These are phyloP conservation scores for Limonium bicolor DNA, from an alignment of 148 eudicot genomes.

Conservation along the genomic window DNA sequence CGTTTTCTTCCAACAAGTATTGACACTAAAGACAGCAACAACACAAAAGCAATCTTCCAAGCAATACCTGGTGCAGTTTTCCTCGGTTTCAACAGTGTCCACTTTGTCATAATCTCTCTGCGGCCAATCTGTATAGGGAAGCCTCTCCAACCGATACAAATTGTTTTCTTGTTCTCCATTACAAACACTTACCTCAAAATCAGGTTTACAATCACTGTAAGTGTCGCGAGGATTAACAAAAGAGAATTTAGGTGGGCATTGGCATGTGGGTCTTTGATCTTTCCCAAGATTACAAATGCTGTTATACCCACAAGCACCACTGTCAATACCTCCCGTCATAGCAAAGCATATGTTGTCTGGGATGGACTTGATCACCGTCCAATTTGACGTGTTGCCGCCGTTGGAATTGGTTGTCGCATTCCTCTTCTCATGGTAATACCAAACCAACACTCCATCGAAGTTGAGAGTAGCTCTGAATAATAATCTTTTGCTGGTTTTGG, in stretches of 20 bases:
- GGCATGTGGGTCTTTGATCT: slow-evolving; percentile 1
- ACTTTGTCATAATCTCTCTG: slow-evolving; percentile 5
- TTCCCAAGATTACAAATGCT: slow-evolving; percentile 1
- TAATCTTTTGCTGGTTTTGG: not conserved
- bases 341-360: not conserved
- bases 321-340: not conserved
- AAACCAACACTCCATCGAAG: slow-evolving; percentile 2
- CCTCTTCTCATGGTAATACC: slow-evolving; percentile 2
- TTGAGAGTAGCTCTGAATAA: not conserved
- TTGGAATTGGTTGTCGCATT: no score
- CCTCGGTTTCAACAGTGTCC: slow-evolving; percentile 9
- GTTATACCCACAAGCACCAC: slow-evolving; percentile 7
- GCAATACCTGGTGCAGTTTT: slow-evolving; percentile 14
- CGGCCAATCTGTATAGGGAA: slow-evolving; percentile 12
- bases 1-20: slow-evolving; percentile 26
- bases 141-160: not conserved
- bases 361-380: not conserved
- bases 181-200: not conserved
- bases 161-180: not conserved
- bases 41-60: slow-evolving; percentile 14
- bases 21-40: slow-evolving; percentile 5
- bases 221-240: not conserved
- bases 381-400: not conserved
- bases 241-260: slow-evolving; percentile 3
- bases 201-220: slow-evolving; percentile 2